These are phyloP conservation scores for Cercospora sojina DNA, from an alignment of 2,329 filamentous ascomycete species.

Conservation along the genomic window DNA sequence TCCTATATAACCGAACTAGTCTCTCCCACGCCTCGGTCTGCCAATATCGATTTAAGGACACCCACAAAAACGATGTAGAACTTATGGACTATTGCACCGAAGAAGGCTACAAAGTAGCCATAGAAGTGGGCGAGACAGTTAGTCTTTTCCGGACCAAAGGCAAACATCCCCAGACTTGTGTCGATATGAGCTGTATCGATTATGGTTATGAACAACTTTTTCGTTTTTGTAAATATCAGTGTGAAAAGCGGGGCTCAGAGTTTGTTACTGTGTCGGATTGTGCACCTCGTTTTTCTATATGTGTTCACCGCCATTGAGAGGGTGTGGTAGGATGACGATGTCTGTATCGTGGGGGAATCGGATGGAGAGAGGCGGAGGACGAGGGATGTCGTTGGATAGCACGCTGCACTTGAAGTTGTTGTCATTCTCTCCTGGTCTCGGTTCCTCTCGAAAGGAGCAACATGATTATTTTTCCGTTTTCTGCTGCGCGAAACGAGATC, in stretches of 20 bases:
- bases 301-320: too few relatives aligned
- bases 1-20: too few relatives aligned
- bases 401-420: background rate
- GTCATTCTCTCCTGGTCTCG: background rate
- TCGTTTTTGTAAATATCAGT: background rate
- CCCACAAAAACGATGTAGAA: background rate
- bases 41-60: background rate
- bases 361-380: background rate
- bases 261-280: background rate
- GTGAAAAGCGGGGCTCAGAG: background rate
- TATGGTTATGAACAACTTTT: background rate
- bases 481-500: too few relatives aligned
- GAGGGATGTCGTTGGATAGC: background rate
- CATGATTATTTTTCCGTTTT: too few relatives aligned
- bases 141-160: too few relatives aligned
- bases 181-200: background rate
- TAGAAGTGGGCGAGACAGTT: too few relatives aligned
- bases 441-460: too few relatives aligned
- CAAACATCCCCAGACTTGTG: background rate
- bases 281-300: too few relatives aligned
- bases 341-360: too few relatives aligned
- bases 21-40: background rate
- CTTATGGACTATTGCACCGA: too few relatives aligned
- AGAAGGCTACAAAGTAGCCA: too few relatives aligned
- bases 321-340: too few relatives aligned